Evolutionary conservation across 208 protist genomes (phyloP).

Genomic region (Acanthamoeba culbertsoni): DNA sequence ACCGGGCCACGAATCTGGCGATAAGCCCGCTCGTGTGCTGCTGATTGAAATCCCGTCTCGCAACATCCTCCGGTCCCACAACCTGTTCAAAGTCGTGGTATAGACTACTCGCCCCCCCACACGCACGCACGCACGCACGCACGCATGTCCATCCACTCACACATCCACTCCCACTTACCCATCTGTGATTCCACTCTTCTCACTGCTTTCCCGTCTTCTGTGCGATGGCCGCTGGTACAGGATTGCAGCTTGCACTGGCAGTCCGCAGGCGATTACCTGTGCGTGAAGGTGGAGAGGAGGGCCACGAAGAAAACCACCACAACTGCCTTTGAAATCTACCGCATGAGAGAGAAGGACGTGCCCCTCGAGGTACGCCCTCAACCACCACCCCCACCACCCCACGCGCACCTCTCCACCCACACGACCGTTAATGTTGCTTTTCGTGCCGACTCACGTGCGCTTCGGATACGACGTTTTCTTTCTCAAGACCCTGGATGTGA

Average conservation of each 20-base stretch:
- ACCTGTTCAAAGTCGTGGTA: slow-evolving; percentile 38
- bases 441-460: not conserved
- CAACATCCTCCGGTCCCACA: not conserved
- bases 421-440: not conserved
- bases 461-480: not conserved
- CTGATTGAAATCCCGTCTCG: slow-evolving; percentile 5
- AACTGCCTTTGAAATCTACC: not conserved
- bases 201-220: not conserved
- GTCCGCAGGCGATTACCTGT: not conserved
- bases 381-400: not conserved
- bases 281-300: not conserved
- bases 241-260: slow-evolving; percentile 31
- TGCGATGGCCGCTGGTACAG: too few species aligned
- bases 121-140: not conserved
- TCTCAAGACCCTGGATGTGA: not conserved
- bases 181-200: not conserved
- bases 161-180: not conserved
- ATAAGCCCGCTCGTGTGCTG: slow-evolving; percentile 7
- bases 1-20: not conserved
- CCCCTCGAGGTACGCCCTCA: not conserved
- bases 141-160: not conserved
- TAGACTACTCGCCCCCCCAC: not conserved
- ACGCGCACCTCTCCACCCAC: not conserved
- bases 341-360: slow-evolving; percentile 40
- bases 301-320: not conserved